Base-by-base conservation (phyloP, 2,329 filamentous ascomycete species). In the Neodidymelliopsis sp. region DNA sequence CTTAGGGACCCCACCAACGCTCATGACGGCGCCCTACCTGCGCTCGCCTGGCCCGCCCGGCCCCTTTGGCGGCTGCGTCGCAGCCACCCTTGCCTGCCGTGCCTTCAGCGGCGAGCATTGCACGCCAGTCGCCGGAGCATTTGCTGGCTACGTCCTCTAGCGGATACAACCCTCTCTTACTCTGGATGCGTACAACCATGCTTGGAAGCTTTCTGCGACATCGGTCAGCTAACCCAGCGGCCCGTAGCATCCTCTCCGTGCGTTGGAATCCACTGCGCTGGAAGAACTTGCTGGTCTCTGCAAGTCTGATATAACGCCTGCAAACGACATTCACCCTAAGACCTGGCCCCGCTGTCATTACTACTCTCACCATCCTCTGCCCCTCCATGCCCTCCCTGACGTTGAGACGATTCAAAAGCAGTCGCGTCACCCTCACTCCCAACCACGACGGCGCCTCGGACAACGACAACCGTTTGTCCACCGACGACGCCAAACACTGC, bases 101-200 rank as follows among this genome's bases (percentile, higher is more conserved):
- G 47, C 40, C n/a, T n/a, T n/a, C n/a, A n/a, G n/a, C 60, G 58
- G 49, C 55, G 44, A 35, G 54, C 55, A 59, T 54, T 51, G 53
- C 54, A 54, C 60, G 57, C 59, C 54, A 61, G 49, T 53, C 54
- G 48, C 59, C 63, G 65, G 60, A 64, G 58, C 49, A 65, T 64
- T 67, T 62, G 56, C 62, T 60, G 57, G 47, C 63, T 57, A 57
- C 65, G 49, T 60, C 56, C 59, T 58, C 59, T 71, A 71, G 69
- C 65, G 66, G 66, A 74, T 73, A 71, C 64, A 70, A 74, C 71
- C 67, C 61, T 69, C 62, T 67, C 53, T 63, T 66, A 56, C 62
- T 57, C 60, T 65, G 60, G 58, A 63, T 58, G 64, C 65, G 68
- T 73, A 70, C 66, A 60, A 74, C 70, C 64, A 74, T 72, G 70